phyloP scores from a whole-genome alignment of 2,329 filamentous ascomycete species.

The Westerdykella sp. region DNA sequence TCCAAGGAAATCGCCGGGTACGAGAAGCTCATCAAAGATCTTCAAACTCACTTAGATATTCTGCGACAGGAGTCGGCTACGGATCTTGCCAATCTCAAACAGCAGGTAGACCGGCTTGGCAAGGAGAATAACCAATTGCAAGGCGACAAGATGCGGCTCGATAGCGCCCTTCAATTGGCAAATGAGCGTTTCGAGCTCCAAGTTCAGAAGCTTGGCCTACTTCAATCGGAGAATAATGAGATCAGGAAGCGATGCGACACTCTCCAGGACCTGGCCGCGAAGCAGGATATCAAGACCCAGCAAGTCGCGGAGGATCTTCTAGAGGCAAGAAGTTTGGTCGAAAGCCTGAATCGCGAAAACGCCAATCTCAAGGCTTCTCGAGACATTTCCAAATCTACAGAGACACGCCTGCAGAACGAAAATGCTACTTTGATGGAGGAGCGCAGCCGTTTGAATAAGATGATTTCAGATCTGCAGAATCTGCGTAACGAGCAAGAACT shows the following conservation, averaged over 20 bases:
- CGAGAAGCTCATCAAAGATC: conserved; percentile 71
- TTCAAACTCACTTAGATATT: conserved; percentile 83
- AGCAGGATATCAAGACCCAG: conserved; percentile 83
- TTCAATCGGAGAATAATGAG: conserved; percentile 79
- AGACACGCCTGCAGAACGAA: conserved; percentile 79
- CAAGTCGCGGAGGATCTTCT: conserved; percentile 91
- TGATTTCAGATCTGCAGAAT: conserved; percentile 78
- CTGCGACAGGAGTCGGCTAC: conserved; percentile 80
- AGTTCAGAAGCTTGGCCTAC: conserved; percentile 75
- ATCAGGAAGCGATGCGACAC: conserved; percentile 74
- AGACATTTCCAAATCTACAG: conserved; percentile 88
- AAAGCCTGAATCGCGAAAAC: conserved; percentile 84
- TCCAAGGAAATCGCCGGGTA: conserved; percentile 61
- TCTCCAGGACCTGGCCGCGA: conserved; percentile 75
- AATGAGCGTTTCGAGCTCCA: conserved; percentile 84
- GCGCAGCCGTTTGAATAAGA: conserved; percentile 71
- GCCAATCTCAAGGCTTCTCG: conserved; percentile 94
- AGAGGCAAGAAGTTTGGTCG: conserved; percentile 71
- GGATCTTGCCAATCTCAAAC: conserved; percentile 74
- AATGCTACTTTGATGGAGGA: conserved; percentile 82
- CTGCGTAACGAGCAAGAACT: conserved; percentile 89
- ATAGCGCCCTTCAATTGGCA: conserved; percentile 74
- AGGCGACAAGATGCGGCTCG: conserved; percentile 70
- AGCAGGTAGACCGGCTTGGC: conserved; percentile 76
- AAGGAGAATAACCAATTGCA: conserved; percentile 77